phyloP scores from a whole-genome alignment of 345 rosid species.

The Euphorbia tirucalli region DNA sequence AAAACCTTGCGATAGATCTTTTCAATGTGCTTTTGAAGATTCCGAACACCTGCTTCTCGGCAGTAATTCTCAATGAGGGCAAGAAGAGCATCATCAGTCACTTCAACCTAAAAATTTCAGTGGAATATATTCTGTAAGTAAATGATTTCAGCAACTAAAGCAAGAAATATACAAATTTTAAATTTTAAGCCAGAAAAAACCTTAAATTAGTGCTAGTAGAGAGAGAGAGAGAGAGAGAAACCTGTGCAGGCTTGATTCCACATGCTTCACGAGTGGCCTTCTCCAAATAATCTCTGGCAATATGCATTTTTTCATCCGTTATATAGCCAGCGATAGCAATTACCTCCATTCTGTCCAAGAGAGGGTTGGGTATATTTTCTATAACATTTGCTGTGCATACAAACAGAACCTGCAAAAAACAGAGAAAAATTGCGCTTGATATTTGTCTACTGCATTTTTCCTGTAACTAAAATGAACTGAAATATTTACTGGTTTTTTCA shows the following conservation, averaged over 20 bases:
- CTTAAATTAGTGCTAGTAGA: background rate
- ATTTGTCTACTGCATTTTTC: background rate
- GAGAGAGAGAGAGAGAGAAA: slow-evolving; percentile 19
- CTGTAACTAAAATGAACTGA: background rate
- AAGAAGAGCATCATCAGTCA: slow-evolving; percentile 86
- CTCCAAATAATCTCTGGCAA: slow-evolving; percentile 96
- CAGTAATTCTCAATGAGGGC: slow-evolving; percentile 90
- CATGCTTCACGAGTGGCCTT: slow-evolving; percentile 82
- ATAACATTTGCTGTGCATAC: slow-evolving; percentile 99
- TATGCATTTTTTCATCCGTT: slow-evolving; percentile 97
- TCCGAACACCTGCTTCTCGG: slow-evolving; percentile 98
- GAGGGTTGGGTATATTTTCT: slow-evolving; percentile 93
- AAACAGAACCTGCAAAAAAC: slow-evolving; percentile 71
- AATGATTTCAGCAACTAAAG: slow-evolving; percentile 13
- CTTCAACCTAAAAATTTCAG: slow-evolving; percentile 61
- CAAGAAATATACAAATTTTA: background rate
- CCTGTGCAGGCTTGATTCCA: slow-evolving; percentile 94
- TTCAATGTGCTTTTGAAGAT: slow-evolving; percentile 98
- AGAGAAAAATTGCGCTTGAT: background rate
- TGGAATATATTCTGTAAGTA: background rate
- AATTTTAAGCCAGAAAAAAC: background rate
- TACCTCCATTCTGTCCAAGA: slow-evolving; percentile 98
- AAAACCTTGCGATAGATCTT: slow-evolving; percentile 97
- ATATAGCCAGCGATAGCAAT: slow-evolving; percentile 96
- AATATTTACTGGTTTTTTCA: background rate